Evolutionary conservation across 805 yeast genomes (phyloP).

Genomic region (Saccharomycopsis fermentans): DNA sequence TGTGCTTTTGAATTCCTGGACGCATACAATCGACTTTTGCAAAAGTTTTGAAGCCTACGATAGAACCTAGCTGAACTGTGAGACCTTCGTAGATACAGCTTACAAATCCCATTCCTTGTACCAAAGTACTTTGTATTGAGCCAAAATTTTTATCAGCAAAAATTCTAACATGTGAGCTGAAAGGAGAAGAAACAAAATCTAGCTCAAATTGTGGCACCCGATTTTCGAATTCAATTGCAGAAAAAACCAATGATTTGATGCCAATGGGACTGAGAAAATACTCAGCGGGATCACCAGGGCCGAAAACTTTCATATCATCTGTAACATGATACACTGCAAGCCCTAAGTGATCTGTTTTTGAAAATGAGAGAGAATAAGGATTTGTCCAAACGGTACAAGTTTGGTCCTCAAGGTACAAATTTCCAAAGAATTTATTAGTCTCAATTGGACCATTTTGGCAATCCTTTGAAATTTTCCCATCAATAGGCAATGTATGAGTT

Average conservation of each 20-base stretch:
- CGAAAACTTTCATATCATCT: conserved; percentile 52
- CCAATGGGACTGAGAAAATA: conserved; percentile 51
- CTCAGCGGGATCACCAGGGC: conserved; percentile 37
- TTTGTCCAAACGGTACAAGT: conserved; percentile 46
- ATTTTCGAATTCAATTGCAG: conserved; percentile 32
- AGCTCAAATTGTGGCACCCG: conserved; percentile 7
- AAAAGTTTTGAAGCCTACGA: conserved; percentile 35
- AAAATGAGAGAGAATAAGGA: conserved; percentile 67
- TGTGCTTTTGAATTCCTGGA: conserved; percentile 33
- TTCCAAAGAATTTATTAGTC: conserved; percentile 71
- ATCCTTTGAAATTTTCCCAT: conserved; percentile 22
- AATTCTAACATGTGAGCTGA: conserved; percentile 35
- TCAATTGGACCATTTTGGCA: conserved; percentile 35
- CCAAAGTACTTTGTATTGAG: conserved; percentile 23
- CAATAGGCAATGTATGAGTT: conserved; percentile 16
- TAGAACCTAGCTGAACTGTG: conserved; percentile 36
- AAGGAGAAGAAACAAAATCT: conserved; percentile 27
- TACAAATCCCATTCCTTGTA: conserved; percentile 51
- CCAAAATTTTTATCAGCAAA: conserved; percentile 28
- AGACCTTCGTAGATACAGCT: conserved; percentile 39
- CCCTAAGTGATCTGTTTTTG: conserved; percentile 36
- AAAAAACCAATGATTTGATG: conserved; percentile 41
- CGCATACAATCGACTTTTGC: conserved; percentile 27
- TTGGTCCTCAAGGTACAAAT: conserved; percentile 48
- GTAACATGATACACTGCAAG: conserved; percentile 53